Conservation (phyloP, 305 asterid species). For the Solanum hybrid region DNA sequence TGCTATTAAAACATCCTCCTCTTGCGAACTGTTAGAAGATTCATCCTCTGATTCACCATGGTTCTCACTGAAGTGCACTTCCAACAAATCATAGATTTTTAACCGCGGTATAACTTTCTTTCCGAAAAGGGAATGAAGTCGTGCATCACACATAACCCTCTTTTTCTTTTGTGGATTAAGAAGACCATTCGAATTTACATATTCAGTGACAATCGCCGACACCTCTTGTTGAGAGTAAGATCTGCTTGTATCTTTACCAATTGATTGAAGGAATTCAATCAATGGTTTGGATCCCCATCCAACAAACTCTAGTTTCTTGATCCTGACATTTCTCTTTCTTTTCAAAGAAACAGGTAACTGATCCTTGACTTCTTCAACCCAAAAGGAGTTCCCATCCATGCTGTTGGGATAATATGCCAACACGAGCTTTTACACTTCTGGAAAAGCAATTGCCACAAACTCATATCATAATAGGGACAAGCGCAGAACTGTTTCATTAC, state of each 20-base stretch:
- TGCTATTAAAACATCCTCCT: background rate
- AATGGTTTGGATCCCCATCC: slow-evolving; percentile 87
- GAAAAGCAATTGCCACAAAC: background rate
- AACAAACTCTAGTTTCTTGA: slow-evolving; percentile 47
- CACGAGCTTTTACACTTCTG: background rate
- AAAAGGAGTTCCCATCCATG: slow-evolving; percentile 18
- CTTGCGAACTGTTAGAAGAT: slow-evolving; percentile 27
- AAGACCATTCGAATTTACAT: slow-evolving; percentile 50
- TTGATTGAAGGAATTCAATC: slow-evolving; percentile 67
- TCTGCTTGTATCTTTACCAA: slow-evolving; percentile 53
- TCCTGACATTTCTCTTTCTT: slow-evolving; percentile 51
- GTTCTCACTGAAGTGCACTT: slow-evolving; percentile 73
- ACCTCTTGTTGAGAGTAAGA: slow-evolving; percentile 48
- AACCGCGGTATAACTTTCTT: slow-evolving; percentile 42
- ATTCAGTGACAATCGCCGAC: slow-evolving; percentile 38
- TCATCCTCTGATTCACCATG: slow-evolving; percentile 61
- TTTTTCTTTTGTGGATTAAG: slow-evolving; percentile 54
- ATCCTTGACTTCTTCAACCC: slow-evolving; percentile 52
- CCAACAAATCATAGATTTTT: slow-evolving; percentile 54
- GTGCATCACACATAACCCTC: slow-evolving; percentile 58
- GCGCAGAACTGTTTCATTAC: background rate
- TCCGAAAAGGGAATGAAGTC: slow-evolving; percentile 55
- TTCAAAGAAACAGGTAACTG: slow-evolving; percentile 26
- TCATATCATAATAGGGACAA: background rate
- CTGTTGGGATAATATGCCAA: slow-evolving; percentile 10